These are phyloP conservation scores for Podospora pseudoanserina DNA, from an alignment of 495 filamentous ascomycete species.

Conservation along the genomic window DNA sequence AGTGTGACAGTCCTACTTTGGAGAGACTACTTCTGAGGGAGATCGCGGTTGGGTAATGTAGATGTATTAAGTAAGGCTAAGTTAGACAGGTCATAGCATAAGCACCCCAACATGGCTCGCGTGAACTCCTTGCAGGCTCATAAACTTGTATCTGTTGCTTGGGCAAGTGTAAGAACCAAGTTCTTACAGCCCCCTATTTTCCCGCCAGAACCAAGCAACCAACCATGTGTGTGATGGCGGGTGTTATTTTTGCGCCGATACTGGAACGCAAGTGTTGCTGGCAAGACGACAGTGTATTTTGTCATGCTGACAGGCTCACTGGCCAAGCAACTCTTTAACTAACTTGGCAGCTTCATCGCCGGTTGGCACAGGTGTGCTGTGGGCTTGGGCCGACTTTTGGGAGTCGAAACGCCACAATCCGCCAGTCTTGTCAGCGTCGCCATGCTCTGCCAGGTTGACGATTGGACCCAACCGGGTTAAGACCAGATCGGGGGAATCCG, in stretches of 20 bases:
- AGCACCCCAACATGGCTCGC: background rate
- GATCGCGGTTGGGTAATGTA: no score
- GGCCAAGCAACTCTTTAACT: slow-evolving; percentile 42
- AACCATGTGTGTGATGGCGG: background rate
- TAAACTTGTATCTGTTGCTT: no score
- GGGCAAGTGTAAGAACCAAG: no score
- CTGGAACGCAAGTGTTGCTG: background rate
- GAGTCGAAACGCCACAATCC: slow-evolving; percentile 85
- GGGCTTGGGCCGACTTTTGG: slow-evolving; percentile 54
- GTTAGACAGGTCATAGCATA: background rate
- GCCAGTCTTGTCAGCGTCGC: slow-evolving; percentile 78
- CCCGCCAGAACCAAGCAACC: no score
- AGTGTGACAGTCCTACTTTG: no score
- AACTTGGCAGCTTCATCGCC: slow-evolving; percentile 39
- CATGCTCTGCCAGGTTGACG: slow-evolving; percentile 50
- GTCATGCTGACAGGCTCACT: slow-evolving; percentile 24
- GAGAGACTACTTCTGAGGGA: no score
- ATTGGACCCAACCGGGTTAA: slow-evolving; percentile 57
- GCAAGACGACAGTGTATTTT: background rate
- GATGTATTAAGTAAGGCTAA: no score
- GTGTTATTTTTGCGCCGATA: background rate
- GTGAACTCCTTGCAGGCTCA: background rate
- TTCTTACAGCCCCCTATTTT: no score
- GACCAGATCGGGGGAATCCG: slow-evolving; percentile 47
- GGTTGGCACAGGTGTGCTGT: slow-evolving; percentile 32